phyloP scores from a whole-genome alignment of 179 eudicot genomes.

The Nepenthes alata region DNA sequence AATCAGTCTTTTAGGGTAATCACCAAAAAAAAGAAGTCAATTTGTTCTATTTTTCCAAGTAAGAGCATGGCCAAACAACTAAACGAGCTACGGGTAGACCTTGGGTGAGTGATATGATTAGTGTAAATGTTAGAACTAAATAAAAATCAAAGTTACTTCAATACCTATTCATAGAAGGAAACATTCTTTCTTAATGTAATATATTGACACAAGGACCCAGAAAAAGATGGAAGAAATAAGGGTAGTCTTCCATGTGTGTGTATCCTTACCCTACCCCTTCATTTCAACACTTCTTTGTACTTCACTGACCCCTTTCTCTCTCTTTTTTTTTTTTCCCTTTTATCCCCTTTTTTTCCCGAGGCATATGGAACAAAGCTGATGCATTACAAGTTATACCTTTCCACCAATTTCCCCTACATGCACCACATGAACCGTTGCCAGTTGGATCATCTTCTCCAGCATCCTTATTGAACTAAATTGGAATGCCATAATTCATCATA shows the following conservation, averaged over 20 bases:
- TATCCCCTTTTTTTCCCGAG: too few relatives aligned
- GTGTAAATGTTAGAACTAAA: too few relatives aligned
- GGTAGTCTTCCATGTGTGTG: not conserved
- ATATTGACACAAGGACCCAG: not conserved
- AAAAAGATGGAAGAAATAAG: not conserved
- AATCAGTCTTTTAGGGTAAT: not conserved
- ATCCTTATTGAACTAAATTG: constrained; percentile 21
- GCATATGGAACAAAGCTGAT: not conserved
- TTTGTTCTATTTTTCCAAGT: too few relatives aligned
- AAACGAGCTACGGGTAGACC: too few relatives aligned
- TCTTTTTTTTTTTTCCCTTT: too few relatives aligned
- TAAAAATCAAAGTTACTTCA: too few relatives aligned
- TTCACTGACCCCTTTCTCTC: not conserved
- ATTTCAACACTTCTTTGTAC: not conserved
- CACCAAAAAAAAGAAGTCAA: not conserved
- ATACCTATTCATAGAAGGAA: too few relatives aligned
- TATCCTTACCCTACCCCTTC: not conserved
- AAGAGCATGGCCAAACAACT: too few relatives aligned
- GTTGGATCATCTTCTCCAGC: constrained; percentile 21
- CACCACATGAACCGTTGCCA: constrained; percentile 5
- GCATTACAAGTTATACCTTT: constrained; percentile 10
- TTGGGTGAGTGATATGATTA: too few relatives aligned
- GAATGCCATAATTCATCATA: not conserved
- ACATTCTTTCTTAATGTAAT: too few relatives aligned
- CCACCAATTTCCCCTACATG: constrained; percentile 40